Evolutionary conservation across 1,284 basidiomycete genomes (phyloP).

Genomic region (Malassezia pachydermatis): DNA sequence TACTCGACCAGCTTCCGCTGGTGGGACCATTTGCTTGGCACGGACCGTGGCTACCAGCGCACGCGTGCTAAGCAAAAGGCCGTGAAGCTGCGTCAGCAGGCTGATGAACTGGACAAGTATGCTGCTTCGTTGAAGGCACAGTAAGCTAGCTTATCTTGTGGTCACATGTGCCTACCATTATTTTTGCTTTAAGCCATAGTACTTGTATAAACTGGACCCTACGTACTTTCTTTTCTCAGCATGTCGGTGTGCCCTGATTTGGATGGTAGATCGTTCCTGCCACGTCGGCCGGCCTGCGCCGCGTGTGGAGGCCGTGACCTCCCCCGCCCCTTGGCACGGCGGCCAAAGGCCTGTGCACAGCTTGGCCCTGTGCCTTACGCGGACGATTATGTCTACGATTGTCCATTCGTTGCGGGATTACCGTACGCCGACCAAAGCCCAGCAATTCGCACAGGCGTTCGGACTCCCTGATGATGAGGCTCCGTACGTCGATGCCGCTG

Average conservation of each 20-base stretch:
- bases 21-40: slow-evolving; percentile 46
- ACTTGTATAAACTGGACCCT: background rate
- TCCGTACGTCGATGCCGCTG: slow-evolving; percentile 24
- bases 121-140: slow-evolving; percentile 1
- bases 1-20: slow-evolving; percentile 46
- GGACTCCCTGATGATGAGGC: slow-evolving; percentile 31
- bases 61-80: slow-evolving; percentile 35
- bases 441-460: slow-evolving; percentile 39
- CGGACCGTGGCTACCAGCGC: slow-evolving; percentile 42
- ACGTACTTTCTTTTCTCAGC: background rate
- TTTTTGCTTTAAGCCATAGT: background rate
- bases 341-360: background rate
- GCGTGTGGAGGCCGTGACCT: too few relatives aligned
- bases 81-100: slow-evolving; percentile 1
- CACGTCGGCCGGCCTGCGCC: too few relatives aligned
- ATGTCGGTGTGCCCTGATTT: too few relatives aligned
- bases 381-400: slow-evolving; percentile 40
- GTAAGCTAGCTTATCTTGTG: too few relatives aligned
- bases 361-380: background rate
- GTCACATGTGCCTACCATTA: too few relatives aligned
- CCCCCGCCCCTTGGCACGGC: too few relatives aligned
- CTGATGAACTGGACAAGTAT: slow-evolving; percentile 2
- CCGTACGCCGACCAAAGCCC: slow-evolving; percentile 34
- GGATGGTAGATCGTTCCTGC: too few relatives aligned
- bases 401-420: slow-evolving; percentile 47